These are phyloP conservation scores for Colletotrichum godetiae DNA, from an alignment of 2,329 filamentous ascomycete genomes.

Conservation along the genomic window DNA sequence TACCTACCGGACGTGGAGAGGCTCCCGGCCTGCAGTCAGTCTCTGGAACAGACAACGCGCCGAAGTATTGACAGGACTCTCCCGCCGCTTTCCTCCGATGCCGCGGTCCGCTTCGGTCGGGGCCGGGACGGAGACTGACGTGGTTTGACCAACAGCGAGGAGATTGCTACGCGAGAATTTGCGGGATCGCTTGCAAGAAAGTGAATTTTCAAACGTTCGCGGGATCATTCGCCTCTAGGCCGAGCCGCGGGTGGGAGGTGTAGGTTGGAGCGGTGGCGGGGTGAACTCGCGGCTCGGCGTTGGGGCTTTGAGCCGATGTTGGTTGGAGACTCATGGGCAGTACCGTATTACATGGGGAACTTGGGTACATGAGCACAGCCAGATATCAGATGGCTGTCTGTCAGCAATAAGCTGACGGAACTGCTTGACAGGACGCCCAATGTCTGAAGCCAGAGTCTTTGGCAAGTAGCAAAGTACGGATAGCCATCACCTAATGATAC, in stretches of 20 bases:
- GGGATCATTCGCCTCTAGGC: background rate
- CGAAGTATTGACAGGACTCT: background rate
- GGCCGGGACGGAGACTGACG: conserved; percentile 3
- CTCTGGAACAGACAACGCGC: background rate
- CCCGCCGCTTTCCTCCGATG: background rate
- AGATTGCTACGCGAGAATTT: background rate
- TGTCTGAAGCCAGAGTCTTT: no score
- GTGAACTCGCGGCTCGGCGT: conserved; percentile 20
- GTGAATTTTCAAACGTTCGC: no score
- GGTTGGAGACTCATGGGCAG: background rate
- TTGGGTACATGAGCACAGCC: background rate
- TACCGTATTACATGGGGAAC: background rate
- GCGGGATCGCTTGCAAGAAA: no score
- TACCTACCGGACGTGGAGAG: background rate
- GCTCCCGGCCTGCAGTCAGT: background rate
- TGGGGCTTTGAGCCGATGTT: background rate
- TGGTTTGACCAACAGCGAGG: background rate
- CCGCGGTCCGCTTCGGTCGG: background rate
- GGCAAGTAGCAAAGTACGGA: no score
- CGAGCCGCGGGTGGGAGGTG: background rate
- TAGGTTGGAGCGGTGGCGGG: background rate
- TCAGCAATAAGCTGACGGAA: background rate
- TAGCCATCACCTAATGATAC: background rate
- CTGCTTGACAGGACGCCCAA: background rate
- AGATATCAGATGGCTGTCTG: background rate